A percentile compares a stretch with the other conserved stretches of the same genome.
phyloP scores from a whole-genome alignment of 345 rosid genomes.

The Luvunga scandens region DNA sequence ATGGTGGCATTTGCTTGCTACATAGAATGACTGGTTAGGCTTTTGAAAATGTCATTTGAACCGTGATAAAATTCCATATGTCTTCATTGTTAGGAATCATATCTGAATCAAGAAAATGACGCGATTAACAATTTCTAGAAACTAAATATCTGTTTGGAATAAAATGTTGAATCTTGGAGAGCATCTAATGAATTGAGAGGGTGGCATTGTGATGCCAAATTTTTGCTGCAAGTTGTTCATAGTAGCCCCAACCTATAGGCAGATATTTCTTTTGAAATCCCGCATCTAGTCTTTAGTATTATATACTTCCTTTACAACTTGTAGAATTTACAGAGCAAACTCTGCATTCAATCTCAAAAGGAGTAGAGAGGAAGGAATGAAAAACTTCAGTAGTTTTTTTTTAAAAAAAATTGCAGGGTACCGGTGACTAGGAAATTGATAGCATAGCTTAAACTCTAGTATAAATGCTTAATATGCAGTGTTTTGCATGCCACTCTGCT shows the following conservation, averaged over 20 bases:
- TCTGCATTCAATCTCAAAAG: constrained; percentile 8
- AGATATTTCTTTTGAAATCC: constrained; percentile 25
- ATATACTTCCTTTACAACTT: constrained; percentile 17
- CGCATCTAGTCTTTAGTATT: constrained; percentile 33
- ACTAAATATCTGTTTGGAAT: constrained; percentile 32
- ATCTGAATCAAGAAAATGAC: constrained; percentile 20
- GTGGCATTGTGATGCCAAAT: constrained; percentile 39
- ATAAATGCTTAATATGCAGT: neutral
- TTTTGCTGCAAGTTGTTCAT: constrained; percentile 52
- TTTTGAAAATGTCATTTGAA: constrained; percentile 1
- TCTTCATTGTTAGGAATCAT: constrained; percentile 10
- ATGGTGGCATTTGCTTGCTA: neutral
- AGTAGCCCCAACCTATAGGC: constrained; percentile 34
- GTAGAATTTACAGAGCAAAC: constrained; percentile 8
- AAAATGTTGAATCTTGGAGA: constrained; percentile 25
- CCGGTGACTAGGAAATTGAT: neutral
- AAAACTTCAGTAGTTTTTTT: neutral
- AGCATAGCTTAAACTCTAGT: neutral
- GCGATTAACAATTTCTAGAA: constrained; percentile 13
- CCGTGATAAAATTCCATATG: neutral
- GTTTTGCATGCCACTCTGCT: neutral
- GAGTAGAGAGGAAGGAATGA: neutral
- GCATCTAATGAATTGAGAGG: constrained; percentile 40
- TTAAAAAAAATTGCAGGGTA: neutral
- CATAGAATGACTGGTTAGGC: neutral